Percentiles rank a stretch among this genome's conserved stretches.
phyloP scores from a whole-genome alignment of 495 filamentous ascomycete species.

The Beverwykella pulmonaria region DNA sequence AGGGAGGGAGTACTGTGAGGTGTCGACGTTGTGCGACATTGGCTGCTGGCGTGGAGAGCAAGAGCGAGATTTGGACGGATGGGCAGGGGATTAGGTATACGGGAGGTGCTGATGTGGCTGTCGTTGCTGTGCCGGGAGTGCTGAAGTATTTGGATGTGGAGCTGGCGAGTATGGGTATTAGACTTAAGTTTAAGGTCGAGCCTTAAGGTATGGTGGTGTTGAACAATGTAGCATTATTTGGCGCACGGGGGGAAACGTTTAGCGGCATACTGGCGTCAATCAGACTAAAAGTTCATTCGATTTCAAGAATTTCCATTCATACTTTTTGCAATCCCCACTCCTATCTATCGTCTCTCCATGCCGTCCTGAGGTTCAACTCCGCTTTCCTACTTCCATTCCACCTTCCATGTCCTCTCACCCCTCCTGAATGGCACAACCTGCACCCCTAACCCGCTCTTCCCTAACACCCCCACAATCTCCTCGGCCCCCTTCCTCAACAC shows the following conservation, averaged over 20 bases:
- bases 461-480: conserved; percentile 63
- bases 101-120: conserved; percentile 85
- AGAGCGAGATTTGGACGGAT: conserved; percentile 87
- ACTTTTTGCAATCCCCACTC: no score
- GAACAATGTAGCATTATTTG: not conserved
- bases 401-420: conserved; percentile 67
- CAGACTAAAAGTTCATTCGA: not conserved
- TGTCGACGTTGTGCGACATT: conserved; percentile 80
- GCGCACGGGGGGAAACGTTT: not conserved
- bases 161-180: conserved; percentile 87
- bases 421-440: conserved; percentile 73
- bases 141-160: conserved; percentile 93
- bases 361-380: no score
- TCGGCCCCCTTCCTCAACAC: conserved; percentile 63
- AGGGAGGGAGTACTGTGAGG: conserved; percentile 69
- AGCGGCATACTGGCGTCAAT: conserved; percentile 3
- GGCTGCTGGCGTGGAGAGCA: conserved; percentile 55
- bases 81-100: conserved; percentile 76
- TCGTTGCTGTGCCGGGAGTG: conserved; percentile 90
- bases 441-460: conserved; percentile 60
- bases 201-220: conserved; percentile 44
- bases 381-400: conserved; percentile 41
- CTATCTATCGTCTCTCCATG: no score
- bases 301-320: not conserved
- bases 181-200: conserved; percentile 83